Percentiles rank a stretch among this genome's conserved stretches.
Evolutionary conservation across 257 asterid species (phyloP).

Genomic region (Galeopsis tetrahit): DNA sequence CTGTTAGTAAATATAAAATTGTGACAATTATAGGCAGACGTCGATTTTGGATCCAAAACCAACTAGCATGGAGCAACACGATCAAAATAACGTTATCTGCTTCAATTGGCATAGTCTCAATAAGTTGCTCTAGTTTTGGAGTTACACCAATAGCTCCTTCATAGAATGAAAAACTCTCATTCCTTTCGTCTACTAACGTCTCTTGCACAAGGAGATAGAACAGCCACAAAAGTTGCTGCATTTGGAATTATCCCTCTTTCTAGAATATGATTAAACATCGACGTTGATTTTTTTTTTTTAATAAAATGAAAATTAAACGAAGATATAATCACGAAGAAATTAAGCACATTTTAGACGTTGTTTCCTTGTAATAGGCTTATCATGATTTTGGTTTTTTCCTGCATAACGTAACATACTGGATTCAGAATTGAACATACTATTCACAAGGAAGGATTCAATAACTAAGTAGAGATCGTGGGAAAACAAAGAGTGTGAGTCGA

Average conservation of each 20-base stretch:
- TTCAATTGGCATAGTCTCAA: conserved; percentile 54
- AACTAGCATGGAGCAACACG: conserved; percentile 69
- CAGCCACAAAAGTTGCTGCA: conserved; percentile 73
- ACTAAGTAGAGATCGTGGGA: too few relatives aligned
- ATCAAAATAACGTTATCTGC: conserved; percentile 57
- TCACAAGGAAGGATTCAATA: neutral
- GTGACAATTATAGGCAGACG: conserved; percentile 40
- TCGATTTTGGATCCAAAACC: conserved; percentile 48
- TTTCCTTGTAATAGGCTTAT: neutral
- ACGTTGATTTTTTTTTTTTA: too few relatives aligned
- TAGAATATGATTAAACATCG: conserved; percentile 59
- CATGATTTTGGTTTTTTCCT: neutral
- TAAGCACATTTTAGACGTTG: neutral
- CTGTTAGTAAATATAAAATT: neutral
- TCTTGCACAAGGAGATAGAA: conserved; percentile 68
- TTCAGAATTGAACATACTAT: neutral
- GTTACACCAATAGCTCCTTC: conserved; percentile 50
- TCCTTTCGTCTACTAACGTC: conserved; percentile 57
- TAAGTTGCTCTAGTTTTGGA: conserved; percentile 65
- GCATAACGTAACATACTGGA: neutral
- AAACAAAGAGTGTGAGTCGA: neutral
- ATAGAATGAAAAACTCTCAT: conserved; percentile 53
- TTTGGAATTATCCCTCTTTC: conserved; percentile 59
- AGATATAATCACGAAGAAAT: neutral
- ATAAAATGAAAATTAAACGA: too few relatives aligned